Evolutionary conservation across 768 basidiomycete genomes (phyloP), one percentile per base, ranked within the genome.

Genomic region (Tephrocybe sp.): DNA sequence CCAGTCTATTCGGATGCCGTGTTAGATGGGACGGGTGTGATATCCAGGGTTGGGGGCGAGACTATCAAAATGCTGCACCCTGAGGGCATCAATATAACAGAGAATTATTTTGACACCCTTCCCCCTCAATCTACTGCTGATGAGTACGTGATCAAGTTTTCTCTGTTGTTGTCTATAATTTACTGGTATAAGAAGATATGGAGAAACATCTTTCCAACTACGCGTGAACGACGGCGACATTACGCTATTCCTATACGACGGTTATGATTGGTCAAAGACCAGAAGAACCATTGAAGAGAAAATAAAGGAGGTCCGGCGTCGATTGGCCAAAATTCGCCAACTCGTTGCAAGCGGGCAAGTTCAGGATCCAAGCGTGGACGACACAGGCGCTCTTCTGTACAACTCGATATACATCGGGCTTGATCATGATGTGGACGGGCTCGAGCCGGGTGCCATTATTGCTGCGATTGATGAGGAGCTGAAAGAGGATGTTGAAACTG

Each of bases 371-470:
- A 80, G 74, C 44, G 72, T 84, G 13, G 90, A 91, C 58, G 77
- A 78, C 24, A 87, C 87, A 5, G 84, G 85, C 57, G 71, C 89
- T 1, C 74, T 89, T 5, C 77, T 98, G 18, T 97, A 95, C 76
- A 97, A 98, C 63, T 98, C 95, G 0, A 82, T 97, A 30, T 90
- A 94, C 59, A 87, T 98, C 48, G 95, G 96, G 24, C 72, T 98
- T n/a, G 84, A 89, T 25, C 81, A 86, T 54, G 86, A 90, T 46
- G 66, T 82, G 12, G 86, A 88, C 41, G 79, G 82, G 22, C 71
- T 88, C 57, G 93, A 96, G 59, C 80, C 86, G 3, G 80, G 76
- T 9, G 84, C 82, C 2, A 73, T 96, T 36, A 80, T 97, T 30
- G 92, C 91, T 6, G 95, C 94, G 1, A 97, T 98, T 51, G 92